Evolutionary conservation across 139 green algal species (phyloP), one percentile per base, ranked within the genome.

Genomic region (Raphidocelis subcapitata): DNA sequence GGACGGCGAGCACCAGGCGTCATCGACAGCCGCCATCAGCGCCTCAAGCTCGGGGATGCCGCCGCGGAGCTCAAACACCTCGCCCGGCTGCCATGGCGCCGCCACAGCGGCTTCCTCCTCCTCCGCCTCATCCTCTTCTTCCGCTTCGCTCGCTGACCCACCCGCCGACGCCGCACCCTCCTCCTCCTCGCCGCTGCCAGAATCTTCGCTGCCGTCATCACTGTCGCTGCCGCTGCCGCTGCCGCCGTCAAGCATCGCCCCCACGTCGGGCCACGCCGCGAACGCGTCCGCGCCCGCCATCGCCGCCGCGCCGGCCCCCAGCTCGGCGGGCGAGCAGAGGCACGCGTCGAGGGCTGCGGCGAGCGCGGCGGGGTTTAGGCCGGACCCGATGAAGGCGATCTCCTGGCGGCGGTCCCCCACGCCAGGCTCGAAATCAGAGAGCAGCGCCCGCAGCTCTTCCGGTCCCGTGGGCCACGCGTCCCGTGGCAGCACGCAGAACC

Each of bases 311-410:
- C 23, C 56, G 23, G 29, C 65, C 61, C 56, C 56, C 16, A 77
- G 26, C 15, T 85, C 81, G 15, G 37, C 65, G 0, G 62, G 29
- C 1, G 78, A 84, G 68, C 74, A 73, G 44, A 94, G 83, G 75
- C 90, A 95, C 18, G 61, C 65, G 16, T 95, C 81, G 66, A 95
- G 78, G 0, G 80, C 82, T 0, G 62, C 74, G 0, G 16, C 60
- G 20, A 95, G 71, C 21, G 57, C 69, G 28, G 31, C 44, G 88
- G 55, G 24, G 26, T 26, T 26, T n/a, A 41, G 10, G 36, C 16
- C 23, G 3, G 31, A 28, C 37, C 89, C 89, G 35, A 94, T 94
- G 79, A 94, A 92, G 16, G 93, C 89, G 46, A 94, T 65, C 85
- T 95, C 90, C 82, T 95, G 89, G 12, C 83, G 52, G 67, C 78